These are phyloP conservation scores for Boeremia lycopersici DNA, from an alignment of 2,329 filamentous ascomycete genomes.

Conservation along the genomic window DNA sequence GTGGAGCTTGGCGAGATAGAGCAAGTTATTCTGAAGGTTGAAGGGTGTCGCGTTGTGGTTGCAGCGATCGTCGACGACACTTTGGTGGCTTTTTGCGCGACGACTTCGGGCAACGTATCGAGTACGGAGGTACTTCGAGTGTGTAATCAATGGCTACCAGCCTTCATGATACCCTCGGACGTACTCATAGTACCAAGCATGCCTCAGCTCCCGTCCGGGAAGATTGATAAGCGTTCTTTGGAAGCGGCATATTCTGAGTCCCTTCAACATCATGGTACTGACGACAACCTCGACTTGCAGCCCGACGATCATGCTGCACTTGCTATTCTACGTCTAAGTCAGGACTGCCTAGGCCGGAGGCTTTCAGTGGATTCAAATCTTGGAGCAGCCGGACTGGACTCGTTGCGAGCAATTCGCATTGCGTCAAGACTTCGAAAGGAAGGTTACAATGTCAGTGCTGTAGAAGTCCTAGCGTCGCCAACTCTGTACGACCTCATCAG, in stretches of 20 bases:
- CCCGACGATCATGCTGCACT: conserved; percentile 15
- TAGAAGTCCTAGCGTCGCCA: conserved; percentile 66
- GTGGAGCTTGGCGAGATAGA: conserved; percentile 73
- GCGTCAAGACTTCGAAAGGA: conserved; percentile 66
- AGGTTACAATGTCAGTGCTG: conserved; percentile 62
- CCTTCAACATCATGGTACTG: conserved; percentile 17
- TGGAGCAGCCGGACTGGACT: conserved; percentile 67
- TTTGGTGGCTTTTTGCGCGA: conserved; percentile 76
- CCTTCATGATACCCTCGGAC: conserved; percentile 82
- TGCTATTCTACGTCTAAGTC: conserved; percentile 52
- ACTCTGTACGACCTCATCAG: conserved; percentile 47
- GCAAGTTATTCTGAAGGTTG: conserved; percentile 37
- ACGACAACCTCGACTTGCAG: conserved; percentile 11
- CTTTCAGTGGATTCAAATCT: conserved; percentile 54
- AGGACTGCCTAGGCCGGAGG: conserved; percentile 49
- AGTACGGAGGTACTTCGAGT: conserved; percentile 57
- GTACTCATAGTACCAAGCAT: conserved; percentile 68
- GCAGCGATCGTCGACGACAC: conserved; percentile 70
- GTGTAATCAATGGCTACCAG: conserved; percentile 77
- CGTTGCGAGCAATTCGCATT: conserved; percentile 66
- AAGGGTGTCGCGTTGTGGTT: conserved; percentile 64
- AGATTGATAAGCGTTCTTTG: conserved; percentile 74
- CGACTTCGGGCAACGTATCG: conserved; percentile 52
- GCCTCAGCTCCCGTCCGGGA: conserved; percentile 81
- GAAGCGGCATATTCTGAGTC: conserved; percentile 59